A percentile compares a stretch with the other conserved stretches of the same genome.
These are phyloP conservation scores for Hanseniaspora jakobsenii DNA, from an alignment of 805 yeast species.

Conservation along the genomic window DNA sequence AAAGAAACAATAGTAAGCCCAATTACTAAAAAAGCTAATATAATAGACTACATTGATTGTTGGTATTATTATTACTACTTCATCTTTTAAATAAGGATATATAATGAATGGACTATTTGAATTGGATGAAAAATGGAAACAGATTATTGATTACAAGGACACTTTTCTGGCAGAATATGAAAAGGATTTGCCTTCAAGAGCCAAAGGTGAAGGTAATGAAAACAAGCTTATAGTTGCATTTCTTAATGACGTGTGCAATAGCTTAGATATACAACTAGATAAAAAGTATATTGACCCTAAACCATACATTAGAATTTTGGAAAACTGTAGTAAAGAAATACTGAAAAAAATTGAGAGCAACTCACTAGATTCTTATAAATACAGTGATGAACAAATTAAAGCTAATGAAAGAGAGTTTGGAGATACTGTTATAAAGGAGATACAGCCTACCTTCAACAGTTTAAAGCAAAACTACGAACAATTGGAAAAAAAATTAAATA, in stretches of 20 bases:
- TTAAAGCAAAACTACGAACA: constrained; percentile 38
- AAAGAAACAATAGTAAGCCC: no score
- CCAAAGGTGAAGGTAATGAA: constrained; percentile 37
- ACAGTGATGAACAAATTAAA: constrained; percentile 5
- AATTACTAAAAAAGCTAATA: no score
- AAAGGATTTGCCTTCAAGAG: constrained; percentile 60
- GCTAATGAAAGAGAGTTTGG: constrained; percentile 4
- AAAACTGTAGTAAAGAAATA: constrained; percentile 65
- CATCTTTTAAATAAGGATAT: no score
- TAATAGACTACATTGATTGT: no score
- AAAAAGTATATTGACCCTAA: constrained; percentile 56
- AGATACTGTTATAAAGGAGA: constrained; percentile 17
- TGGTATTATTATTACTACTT: no score
- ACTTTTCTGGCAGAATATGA: constrained; percentile 68
- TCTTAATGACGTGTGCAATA: constrained; percentile 12
- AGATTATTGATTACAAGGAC: constrained; percentile 23
- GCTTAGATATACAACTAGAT: background rate
- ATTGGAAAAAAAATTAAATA: constrained; percentile 38
- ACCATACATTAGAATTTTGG: constrained; percentile 89
- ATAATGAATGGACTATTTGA: constrained; percentile 40
- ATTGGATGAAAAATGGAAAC: constrained; percentile 50
- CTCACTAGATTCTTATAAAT: constrained; percentile 5
- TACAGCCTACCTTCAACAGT: constrained; percentile 38
- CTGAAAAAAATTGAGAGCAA: constrained; percentile 33
- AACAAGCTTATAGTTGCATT: constrained; percentile 17